Conservation (phyloP, 495 filamentous ascomycete species). For the Daldinia bambusicola region DNA sequence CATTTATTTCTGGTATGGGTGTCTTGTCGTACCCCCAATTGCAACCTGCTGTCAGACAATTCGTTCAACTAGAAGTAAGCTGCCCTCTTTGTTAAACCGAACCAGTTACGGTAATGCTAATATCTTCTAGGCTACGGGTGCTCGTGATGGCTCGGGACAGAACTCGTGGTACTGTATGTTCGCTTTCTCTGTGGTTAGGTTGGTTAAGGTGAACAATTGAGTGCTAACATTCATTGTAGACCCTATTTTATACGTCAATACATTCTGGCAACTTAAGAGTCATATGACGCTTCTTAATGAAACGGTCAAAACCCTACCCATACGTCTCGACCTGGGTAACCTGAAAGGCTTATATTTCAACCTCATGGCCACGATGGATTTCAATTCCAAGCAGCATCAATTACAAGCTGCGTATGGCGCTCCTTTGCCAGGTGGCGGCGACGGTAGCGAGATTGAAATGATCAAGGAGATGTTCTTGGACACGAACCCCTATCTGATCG, state of each 20-base stretch:
- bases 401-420: slow-evolving; percentile 73
- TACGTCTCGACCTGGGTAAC: slow-evolving; percentile 86
- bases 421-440: slow-evolving; percentile 66
- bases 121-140: slow-evolving; percentile 58
- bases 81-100: slow-evolving; percentile 7
- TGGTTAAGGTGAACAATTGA: not conserved
- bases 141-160: slow-evolving; percentile 81
- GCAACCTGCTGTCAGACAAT: slow-evolving; percentile 79
- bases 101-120: slow-evolving; percentile 23
- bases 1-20: slow-evolving; percentile 85
- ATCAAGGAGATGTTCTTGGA: slow-evolving; percentile 94
- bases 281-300: slow-evolving; percentile 94
- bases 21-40: slow-evolving; percentile 70
- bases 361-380: slow-evolving; percentile 83
- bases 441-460: slow-evolving; percentile 84
- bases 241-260: slow-evolving; percentile 89
- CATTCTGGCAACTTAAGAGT: slow-evolving; percentile 92
- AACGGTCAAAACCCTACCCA: slow-evolving; percentile 84
- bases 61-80: slow-evolving; percentile 74
- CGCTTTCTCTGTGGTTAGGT: not conserved
- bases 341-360: slow-evolving; percentile 91
- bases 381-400: slow-evolving; percentile 83
- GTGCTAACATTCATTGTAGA: slow-evolving; percentile 42
- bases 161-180: slow-evolving; percentile 91
- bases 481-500: slow-evolving; percentile 91